Percentiles rank a stretch among this genome's conserved stretches.
These are phyloP conservation scores for Aspergillus uvarum DNA, from an alignment of 2,329 filamentous ascomycete species.

Conservation along the genomic window DNA sequence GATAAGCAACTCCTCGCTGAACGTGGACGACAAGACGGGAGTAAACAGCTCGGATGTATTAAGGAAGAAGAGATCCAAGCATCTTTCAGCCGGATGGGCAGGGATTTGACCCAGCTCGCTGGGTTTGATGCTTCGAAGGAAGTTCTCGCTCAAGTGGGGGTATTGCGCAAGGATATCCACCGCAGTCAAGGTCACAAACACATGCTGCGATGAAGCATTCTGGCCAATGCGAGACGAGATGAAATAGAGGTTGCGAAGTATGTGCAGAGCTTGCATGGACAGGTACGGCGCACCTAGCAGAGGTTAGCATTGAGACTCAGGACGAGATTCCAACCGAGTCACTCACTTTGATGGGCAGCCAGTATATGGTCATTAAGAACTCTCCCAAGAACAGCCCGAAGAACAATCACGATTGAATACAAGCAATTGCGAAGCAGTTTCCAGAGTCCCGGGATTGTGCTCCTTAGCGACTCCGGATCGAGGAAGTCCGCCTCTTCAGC, in stretches of 20 bases:
- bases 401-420: conserved; percentile 70
- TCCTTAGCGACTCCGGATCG: conserved; percentile 63
- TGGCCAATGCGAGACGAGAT: conserved; percentile 73
- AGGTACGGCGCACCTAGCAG: conserved; percentile 59
- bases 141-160: conserved; percentile 62
- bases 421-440: conserved; percentile 71
- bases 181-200: conserved; percentile 77
- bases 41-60: conserved; percentile 84
- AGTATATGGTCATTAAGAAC: conserved; percentile 58
- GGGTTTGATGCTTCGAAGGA: conserved; percentile 65
- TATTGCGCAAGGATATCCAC: conserved; percentile 79
- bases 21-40: conserved; percentile 62
- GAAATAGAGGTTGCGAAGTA: conserved; percentile 76
- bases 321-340: background rate
- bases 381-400: conserved; percentile 72
- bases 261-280: conserved; percentile 69
- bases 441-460: conserved; percentile 71
- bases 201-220: conserved; percentile 76
- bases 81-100: conserved; percentile 65
- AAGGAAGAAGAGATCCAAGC: conserved; percentile 83
- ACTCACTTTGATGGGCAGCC: conserved; percentile 53
- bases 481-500: conserved; percentile 65
- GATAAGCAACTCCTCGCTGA: conserved; percentile 71
- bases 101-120: conserved; percentile 57
- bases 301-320: conserved; percentile 7